Base-by-base conservation (phyloP, 495 filamentous ascomycete species). In the Pyrenula massariospora region DNA sequence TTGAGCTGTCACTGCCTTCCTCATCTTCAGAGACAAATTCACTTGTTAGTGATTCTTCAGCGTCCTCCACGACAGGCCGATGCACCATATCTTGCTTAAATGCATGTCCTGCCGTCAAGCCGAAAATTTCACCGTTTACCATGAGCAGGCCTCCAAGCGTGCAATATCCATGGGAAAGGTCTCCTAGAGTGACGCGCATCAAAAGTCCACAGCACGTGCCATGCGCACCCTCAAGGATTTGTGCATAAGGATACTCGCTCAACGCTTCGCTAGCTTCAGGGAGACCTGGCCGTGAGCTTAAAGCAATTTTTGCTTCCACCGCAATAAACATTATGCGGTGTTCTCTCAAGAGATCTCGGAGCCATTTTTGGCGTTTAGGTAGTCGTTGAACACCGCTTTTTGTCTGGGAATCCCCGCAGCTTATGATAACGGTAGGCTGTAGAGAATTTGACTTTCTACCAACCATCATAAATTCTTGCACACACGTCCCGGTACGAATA, bases 401-500 rank as follows among this genome's bases (percentile, higher is more conserved):
- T 21, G 50, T 52, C 50, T 52, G n/a, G 5, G 22, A 21, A 52
- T 52, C 50, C 10, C 50, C 50, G 22, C 50, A 52, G 10, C 19
- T 52, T 20, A 52, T 24, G 19, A 52, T 24, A 10, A 52, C 22
- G 8, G 50, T 52, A 52, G 50, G 50, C 19, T 52, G n/a, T 20
- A 52, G 19, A 52, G n/a, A 24, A 52, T 52, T 19, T 52, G 50
- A 10, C 22, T 24, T 20, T 20, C 19, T 20, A 8, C 50, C 50
- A 5, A 19, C 50, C 50, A 52, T 52, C 50, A 52, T 52, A 20
- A 52, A 52, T 24, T 52, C 50, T 52, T 52, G 50, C 19, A 52
- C 50, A 20, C 50, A 52, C 20, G 50, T 52, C 8, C 50, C 50
- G 5, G 19, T 20, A 10, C 8, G n/a, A 24, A 52, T 52, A 10